Evolutionary conservation across 768 basidiomycete genomes (phyloP).

Genomic region (Lactifluus subvellereus): DNA sequence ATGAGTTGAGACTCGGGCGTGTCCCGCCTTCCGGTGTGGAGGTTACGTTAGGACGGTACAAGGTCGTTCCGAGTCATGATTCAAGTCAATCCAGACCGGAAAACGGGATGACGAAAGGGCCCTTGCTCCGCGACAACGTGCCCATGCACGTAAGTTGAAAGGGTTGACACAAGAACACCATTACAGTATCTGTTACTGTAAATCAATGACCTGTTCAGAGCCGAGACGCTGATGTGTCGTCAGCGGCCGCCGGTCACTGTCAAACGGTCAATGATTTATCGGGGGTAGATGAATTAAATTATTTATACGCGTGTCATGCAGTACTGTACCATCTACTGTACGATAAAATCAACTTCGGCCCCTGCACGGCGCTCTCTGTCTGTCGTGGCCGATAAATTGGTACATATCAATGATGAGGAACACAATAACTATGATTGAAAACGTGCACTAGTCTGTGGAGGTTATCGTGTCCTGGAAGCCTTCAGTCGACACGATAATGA

Average conservation of each 20-base stretch:
- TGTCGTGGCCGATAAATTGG: not conserved
- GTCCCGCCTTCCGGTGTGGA: no score
- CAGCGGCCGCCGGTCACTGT: not conserved
- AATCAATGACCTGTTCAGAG: not conserved
- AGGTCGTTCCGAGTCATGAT: no score
- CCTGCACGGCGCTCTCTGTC: not conserved
- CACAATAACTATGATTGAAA: not conserved
- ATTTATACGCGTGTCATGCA: not conserved
- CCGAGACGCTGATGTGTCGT: not conserved
- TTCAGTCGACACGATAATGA: conserved; percentile 45
- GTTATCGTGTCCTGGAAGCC: not conserved
- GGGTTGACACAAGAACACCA: not conserved
- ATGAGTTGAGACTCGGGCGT: no score
- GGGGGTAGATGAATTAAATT: not conserved
- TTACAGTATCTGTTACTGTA: not conserved
- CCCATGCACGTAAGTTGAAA: no score
- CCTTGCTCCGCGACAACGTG: no score
- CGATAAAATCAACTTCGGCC: not conserved
- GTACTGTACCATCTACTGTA: not conserved
- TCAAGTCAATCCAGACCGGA: no score
- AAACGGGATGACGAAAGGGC: no score
- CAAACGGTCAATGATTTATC: not conserved
- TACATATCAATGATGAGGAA: not conserved
- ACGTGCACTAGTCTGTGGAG: not conserved
- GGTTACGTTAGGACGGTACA: no score